Percentiles rank a stretch among this genome's conserved stretches.
These are phyloP conservation scores for Penium margaritaceum DNA, from an alignment of 139 green algal species.

Conservation along the genomic window DNA sequence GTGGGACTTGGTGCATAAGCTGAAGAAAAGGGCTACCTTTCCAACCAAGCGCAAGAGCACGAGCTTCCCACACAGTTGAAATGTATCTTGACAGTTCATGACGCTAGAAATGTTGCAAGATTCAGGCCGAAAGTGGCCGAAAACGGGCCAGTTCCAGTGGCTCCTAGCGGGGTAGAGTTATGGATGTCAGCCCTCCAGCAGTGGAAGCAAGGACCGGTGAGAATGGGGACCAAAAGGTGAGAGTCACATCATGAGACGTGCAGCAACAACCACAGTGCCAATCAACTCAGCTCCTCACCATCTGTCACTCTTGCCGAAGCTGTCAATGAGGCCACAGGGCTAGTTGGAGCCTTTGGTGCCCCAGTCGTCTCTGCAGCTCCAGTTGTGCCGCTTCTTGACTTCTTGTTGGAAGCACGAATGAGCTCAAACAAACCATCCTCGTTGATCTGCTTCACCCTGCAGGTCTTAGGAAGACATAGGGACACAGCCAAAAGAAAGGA, in stretches of 20 bases:
- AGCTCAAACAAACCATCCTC: conserved; percentile 46
- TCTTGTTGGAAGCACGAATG: conserved; percentile 27
- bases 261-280: background rate
- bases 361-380: background rate
- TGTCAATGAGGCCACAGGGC: background rate
- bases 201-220: too few relatives aligned
- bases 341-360: conserved; percentile 7
- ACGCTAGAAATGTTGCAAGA: too few relatives aligned
- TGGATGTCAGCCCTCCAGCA: too few relatives aligned
- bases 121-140: too few relatives aligned
- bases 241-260: background rate
- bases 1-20: background rate
- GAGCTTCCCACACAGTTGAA: too few relatives aligned
- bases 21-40: background rate
- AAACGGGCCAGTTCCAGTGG: too few relatives aligned
- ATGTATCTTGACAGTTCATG: too few relatives aligned
- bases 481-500: background rate
- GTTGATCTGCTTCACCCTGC: conserved; percentile 27
- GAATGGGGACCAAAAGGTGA: too few relatives aligned
- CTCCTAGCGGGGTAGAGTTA: too few relatives aligned
- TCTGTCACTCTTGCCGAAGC: background rate
- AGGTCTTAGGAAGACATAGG: background rate
- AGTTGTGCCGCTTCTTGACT: conserved; percentile 3
- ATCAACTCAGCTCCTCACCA: background rate
- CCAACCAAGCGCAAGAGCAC: background rate